Percentiles rank a stretch among this genome's conserved stretches.
phyloP scores from a whole-genome alignment of 176 grass and related monocot genomes.

The Cenchrus purpureus region DNA sequence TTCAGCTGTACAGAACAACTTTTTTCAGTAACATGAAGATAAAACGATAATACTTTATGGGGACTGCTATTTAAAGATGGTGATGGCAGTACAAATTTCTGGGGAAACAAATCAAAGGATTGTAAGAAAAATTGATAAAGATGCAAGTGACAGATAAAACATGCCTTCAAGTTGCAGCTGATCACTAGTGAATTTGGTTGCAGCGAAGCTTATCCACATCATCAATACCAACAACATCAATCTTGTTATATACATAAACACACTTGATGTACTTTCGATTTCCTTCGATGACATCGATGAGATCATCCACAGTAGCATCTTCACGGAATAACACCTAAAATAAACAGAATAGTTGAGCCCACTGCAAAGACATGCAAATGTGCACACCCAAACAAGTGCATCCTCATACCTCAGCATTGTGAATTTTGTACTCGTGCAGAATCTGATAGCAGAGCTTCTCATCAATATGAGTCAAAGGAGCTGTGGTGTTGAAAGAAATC shows the following conservation, averaged over 20 bases:
- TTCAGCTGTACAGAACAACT: conserved; percentile 69
- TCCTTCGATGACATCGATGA: conserved; percentile 97
- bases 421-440: conserved; percentile 97
- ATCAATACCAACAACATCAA: conserved; percentile 98
- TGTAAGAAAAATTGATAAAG: neutral
- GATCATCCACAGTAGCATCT: conserved; percentile 97
- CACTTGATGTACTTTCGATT: conserved; percentile 99
- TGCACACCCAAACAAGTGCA: neutral
- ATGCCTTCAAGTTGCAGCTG: conserved; percentile 95
- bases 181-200: conserved; percentile 99
- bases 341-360: conserved; percentile 35
- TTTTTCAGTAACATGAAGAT: conserved; percentile 20
- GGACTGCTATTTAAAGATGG: neutral
- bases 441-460: conserved; percentile 99
- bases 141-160: conserved; percentile 22
- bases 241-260: conserved; percentile 99
- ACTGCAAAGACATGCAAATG: conserved; percentile 10
- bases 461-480: conserved; percentile 85
- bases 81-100: neutral
- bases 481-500: conserved; percentile 91
- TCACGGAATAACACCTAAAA: conserved; percentile 92
- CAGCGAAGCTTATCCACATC: conserved; percentile 91
- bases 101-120: conserved; percentile 17
- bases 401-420: conserved; percentile 81
- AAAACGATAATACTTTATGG: no score